These are phyloP conservation scores for Saccharomyces paradoxus DNA, from an alignment of 805 yeast genomes.

Conservation along the genomic window DNA sequence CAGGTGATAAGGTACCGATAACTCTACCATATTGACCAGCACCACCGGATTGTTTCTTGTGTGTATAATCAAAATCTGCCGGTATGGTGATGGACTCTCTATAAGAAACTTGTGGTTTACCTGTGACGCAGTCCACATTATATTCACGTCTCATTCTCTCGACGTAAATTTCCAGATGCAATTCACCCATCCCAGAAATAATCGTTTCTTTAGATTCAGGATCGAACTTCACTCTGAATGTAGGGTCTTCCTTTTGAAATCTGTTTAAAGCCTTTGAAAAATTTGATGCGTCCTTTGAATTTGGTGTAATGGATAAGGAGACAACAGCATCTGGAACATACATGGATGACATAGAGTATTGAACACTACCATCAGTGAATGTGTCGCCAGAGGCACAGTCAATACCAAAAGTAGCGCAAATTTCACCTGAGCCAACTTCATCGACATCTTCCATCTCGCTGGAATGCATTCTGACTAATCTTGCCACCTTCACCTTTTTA, in stretches of 20 bases:
- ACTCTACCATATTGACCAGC: conserved; percentile 98
- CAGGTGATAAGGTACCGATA: conserved; percentile 67
- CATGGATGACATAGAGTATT: conserved; percentile 94
- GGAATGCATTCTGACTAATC: conserved; percentile 97
- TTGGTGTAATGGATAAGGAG: conserved; percentile 83
- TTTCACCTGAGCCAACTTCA: conserved; percentile 95
- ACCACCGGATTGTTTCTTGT: conserved; percentile 98
- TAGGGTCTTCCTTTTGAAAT: conserved; percentile 98
- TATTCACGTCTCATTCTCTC: conserved; percentile 98
- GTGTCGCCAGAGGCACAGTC: conserved; percentile 99
- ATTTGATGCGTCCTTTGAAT: conserved; percentile 75
- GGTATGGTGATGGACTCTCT: conserved; percentile 79
- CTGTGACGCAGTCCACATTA: conserved; percentile 89
- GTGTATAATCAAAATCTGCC: conserved; percentile 82
- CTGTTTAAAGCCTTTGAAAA: conserved; percentile 95
- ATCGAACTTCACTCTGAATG: conserved; percentile 88
- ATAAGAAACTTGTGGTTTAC: conserved; percentile 96
- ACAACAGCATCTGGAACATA: conserved; percentile 98
- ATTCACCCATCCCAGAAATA: conserved; percentile 94
- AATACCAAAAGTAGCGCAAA: conserved; percentile 97
- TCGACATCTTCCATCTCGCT: conserved; percentile 97
- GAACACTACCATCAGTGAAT: conserved; percentile 73
- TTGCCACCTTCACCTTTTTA: conserved; percentile 83
- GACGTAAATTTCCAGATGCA: conserved; percentile 93
- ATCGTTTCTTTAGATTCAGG: conserved; percentile 86